Evolutionary conservation across 768 basidiomycete genomes (phyloP), one percentile per base, ranked within the genome.

Genomic region (Pilatotrama ljubarskyi): DNA sequence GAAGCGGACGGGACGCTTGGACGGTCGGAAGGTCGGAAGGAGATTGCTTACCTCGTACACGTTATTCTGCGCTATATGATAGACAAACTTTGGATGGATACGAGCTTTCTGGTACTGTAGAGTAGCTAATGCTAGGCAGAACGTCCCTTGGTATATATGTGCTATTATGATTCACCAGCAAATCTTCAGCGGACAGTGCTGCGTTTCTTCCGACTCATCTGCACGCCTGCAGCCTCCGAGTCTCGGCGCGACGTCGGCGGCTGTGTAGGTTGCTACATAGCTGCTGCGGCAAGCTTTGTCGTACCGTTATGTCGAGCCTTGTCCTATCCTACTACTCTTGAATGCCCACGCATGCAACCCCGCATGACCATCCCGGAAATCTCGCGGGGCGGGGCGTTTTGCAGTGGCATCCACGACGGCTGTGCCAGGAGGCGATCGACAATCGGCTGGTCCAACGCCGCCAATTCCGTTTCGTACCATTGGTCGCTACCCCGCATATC

Each of bases 81-180:
- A 63, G 47, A 59, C 40, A 51, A 25, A 37, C 41, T 18, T 29
- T 24, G 54, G 54, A 56, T 38, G 53, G 53, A 36, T 35, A 24
- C 40, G 25, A 15, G 17, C 6, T 38, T 42, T 38, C 29, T 43
- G 46, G 51, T 61, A 61, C 5, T 53, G 36, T 62, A 62, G 32
- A 62, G 38, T 62, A 26, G 37, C 44, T 62, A 62, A 62, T 62
- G 37, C 37, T 42, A 14, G 18, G 47, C 36, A 51, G 55, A 40
- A 48, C 25, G 53, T 43, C 17, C 32, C 11, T 35, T 5, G 44
- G 17, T 55, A 50, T 62, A 51, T 55, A 61, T 48, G 29, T 44
- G 49, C 42, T 40, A 35, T 50, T 42, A 41, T 52, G 43, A 10
- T 46, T 46, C 20, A 25, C 8, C 22, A 24, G 10, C 5, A 32